Evolutionary conservation across 192 early-diverging fungal species (phyloP).

Genomic region (Lobulomyces angularis): DNA sequence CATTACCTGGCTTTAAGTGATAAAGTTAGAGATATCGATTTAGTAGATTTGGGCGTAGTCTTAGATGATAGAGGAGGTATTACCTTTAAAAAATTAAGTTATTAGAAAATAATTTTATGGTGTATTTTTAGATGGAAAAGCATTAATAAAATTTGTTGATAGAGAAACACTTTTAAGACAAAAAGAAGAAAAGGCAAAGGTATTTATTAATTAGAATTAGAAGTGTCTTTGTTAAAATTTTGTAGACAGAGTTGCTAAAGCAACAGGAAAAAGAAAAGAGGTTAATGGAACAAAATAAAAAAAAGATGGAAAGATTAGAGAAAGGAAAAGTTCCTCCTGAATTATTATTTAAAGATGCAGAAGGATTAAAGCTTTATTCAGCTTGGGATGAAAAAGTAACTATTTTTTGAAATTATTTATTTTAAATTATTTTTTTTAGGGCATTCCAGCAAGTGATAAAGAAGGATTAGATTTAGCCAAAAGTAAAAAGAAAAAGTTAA

Average conservation of each 20-base stretch:
- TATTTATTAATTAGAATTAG: too few relatives aligned
- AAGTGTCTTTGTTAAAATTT: neutral
- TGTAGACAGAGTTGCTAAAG: conserved; percentile 46
- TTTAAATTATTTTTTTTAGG: conserved; percentile 19
- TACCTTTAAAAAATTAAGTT: neutral
- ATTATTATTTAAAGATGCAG: conserved; percentile 68
- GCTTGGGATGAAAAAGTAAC: conserved; percentile 58
- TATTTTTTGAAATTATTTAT: neutral
- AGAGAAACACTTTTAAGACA: conserved; percentile 27
- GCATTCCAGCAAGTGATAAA: conserved; percentile 74
- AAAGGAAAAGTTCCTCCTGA: conserved; percentile 64
- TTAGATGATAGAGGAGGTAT: conserved; percentile 81
- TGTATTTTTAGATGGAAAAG: conserved; percentile 56
- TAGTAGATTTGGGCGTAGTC: conserved; percentile 76
- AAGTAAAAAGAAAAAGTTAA: conserved; percentile 70
- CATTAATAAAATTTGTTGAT: conserved; percentile 82
- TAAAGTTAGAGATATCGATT: conserved; percentile 74
- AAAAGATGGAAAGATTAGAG: conserved; percentile 59
- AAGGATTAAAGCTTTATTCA: conserved; percentile 46
- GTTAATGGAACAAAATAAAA: conserved; percentile 32
- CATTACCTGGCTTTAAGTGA: conserved; percentile 72
- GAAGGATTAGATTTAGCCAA: conserved; percentile 77
- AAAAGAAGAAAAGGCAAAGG: conserved; percentile 34
- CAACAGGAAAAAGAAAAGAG: conserved; percentile 54
- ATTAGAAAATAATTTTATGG: neutral